Percentiles rank a stretch among this genome's conserved stretches.
Evolutionary conservation across 306 rosid genomes (phyloP).

Genomic region (Acacia confusa): DNA sequence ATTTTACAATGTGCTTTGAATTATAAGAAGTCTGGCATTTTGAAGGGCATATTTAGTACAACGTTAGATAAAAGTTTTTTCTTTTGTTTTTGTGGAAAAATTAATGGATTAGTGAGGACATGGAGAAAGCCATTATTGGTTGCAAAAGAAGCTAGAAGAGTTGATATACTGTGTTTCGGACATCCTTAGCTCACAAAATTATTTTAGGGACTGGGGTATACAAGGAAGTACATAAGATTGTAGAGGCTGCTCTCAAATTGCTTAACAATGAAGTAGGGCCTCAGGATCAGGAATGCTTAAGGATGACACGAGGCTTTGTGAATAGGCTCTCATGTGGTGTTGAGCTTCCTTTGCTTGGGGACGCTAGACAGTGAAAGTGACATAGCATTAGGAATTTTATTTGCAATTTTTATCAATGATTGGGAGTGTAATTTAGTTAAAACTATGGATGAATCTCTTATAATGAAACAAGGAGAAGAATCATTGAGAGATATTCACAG

Average conservation of each 20-base stretch:
- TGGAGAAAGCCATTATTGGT: constrained; percentile 77
- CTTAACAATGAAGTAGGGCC: constrained; percentile 77
- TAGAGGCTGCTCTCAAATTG: constrained; percentile 60
- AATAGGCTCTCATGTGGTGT: constrained; percentile 88
- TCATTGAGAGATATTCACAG: constrained; percentile 44
- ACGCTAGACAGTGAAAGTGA: constrained; percentile 60
- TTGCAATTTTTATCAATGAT: constrained; percentile 63
- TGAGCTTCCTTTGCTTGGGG: constrained; percentile 76
- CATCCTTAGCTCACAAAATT: constrained; percentile 68
- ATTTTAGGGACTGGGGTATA: constrained; percentile 60
- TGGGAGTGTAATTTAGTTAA: constrained; percentile 68
- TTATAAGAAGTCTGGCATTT: constrained; percentile 61
- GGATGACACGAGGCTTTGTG: constrained; percentile 77
- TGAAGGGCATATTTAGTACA: constrained; percentile 46
- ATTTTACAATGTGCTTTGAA: constrained; percentile 89
- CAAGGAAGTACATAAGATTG: constrained; percentile 54
- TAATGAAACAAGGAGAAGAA: constrained; percentile 43
- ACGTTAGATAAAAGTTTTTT: constrained; percentile 74
- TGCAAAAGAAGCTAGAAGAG: constrained; percentile 93
- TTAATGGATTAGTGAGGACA: constrained; percentile 73
- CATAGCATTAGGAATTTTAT: constrained; percentile 63
- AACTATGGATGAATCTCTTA: constrained; percentile 41
- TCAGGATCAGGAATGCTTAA: constrained; percentile 66
- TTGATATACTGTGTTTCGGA: constrained; percentile 67
- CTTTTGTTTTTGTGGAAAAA: constrained; percentile 76